Percentiles rank a stretch among this genome's conserved stretches.
Conservation (phyloP, 2,329 filamentous ascomycete species). For the Aspergillus transmontanensis region DNA sequence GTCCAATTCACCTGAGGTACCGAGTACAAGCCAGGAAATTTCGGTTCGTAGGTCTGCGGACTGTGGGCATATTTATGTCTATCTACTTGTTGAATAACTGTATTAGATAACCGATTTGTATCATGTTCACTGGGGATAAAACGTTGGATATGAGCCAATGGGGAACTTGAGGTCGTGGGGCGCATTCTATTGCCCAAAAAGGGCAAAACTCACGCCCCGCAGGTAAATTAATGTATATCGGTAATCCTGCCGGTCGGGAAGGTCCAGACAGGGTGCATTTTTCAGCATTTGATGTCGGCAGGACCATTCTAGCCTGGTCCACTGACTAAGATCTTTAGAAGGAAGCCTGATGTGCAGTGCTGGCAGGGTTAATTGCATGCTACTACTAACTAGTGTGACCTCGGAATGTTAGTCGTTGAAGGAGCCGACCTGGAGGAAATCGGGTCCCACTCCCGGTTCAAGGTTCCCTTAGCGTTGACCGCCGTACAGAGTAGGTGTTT, state of each 20-base stretch:
- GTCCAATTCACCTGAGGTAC: background rate
- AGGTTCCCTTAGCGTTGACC: background rate
- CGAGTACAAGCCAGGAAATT: background rate
- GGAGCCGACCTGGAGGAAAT: background rate
- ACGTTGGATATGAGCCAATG: background rate
- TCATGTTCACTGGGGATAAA: background rate
- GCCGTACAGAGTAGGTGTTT: background rate
- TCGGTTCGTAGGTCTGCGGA: background rate
- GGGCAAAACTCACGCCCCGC: slow-evolving; percentile 10
- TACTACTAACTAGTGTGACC: background rate
- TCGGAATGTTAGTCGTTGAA: background rate
- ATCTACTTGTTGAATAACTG: background rate
- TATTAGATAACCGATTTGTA: background rate
- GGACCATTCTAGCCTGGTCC: slow-evolving; percentile 16
- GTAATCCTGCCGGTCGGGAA: background rate
- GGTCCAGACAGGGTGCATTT: slow-evolving; percentile 3
- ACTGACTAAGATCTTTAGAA: slow-evolving; percentile 16
- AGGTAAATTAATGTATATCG: background rate
- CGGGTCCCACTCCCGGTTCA: background rate
- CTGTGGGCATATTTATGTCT: background rate
- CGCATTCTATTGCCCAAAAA: slow-evolving; percentile 1
- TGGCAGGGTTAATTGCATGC: background rate
- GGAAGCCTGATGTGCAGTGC: background rate
- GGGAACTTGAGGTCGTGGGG: background rate
- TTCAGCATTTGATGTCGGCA: slow-evolving; percentile 4